phyloP scores from a whole-genome alignment of 306 rosid species.

The Heteromeles arbutifolia region DNA sequence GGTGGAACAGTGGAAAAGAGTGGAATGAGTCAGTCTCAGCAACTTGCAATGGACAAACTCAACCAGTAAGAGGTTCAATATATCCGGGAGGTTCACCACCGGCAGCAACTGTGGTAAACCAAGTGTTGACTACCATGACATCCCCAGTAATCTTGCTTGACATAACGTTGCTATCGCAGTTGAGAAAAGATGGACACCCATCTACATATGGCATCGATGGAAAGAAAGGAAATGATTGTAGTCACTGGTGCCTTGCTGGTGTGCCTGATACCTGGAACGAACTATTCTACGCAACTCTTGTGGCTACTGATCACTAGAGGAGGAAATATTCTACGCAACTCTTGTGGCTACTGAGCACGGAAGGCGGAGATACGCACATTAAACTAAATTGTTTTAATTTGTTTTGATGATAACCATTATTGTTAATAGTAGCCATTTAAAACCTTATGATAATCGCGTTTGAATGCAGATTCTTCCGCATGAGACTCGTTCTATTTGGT shows the following conservation, averaged over 20 bases:
- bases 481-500: too few species aligned
- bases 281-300: constrained; percentile 13
- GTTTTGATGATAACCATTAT: too few species aligned
- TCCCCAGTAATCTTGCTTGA: constrained; percentile 11
- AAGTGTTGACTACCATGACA: constrained; percentile 16
- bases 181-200: constrained; percentile 35
- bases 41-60: constrained; percentile 23
- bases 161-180: constrained; percentile 26
- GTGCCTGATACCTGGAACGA: constrained; percentile 34
- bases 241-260: constrained; percentile 39
- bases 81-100: constrained; percentile 11
- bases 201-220: constrained; percentile 18
- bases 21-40: constrained; percentile 8
- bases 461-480: too few species aligned
- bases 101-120: constrained; percentile 3
- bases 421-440: too few species aligned
- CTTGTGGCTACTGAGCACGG: too few species aligned
- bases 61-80: constrained; percentile 11
- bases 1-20: constrained; percentile 17
- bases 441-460: too few species aligned
- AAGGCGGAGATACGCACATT: too few species aligned
- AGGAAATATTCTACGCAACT: too few species aligned
- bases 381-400: too few species aligned
- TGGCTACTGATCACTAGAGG: not conserved
- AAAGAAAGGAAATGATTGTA: constrained; percentile 20